Evolutionary conservation across 331 rosid genomes (phyloP).

Genomic region (Phaseolus coccineus): DNA sequence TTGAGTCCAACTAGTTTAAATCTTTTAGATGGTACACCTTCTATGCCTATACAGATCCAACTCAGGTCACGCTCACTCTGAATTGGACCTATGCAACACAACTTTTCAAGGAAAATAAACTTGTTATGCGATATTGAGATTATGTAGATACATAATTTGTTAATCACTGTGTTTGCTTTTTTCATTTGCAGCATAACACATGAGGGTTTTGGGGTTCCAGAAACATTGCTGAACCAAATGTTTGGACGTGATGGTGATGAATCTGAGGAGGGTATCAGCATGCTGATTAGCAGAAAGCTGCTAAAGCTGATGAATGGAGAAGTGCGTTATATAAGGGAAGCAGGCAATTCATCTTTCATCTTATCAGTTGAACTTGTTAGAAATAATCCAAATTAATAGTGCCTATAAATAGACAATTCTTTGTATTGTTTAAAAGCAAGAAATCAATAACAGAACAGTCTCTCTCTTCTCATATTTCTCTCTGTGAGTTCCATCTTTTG

Average conservation of each 20-base stretch:
- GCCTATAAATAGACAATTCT: too few species aligned
- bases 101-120: not conserved
- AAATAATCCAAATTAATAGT: too few species aligned
- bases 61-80: not conserved
- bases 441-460: too few species aligned
- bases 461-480: too few species aligned
- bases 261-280: slow-evolving; percentile 74
- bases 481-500: too few species aligned
- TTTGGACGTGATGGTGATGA: slow-evolving; percentile 63
- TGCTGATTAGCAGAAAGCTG: slow-evolving; percentile 73
- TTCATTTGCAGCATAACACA: slow-evolving; percentile 64
- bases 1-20: not conserved
- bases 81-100: not conserved
- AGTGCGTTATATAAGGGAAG: slow-evolving; percentile 71
- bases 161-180: not conserved
- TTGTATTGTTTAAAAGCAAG: too few species aligned
- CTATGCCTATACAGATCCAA: not conserved
- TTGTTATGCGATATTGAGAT: slow-evolving; percentile 9
- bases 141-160: not conserved
- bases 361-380: slow-evolving; percentile 76
- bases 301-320: slow-evolving; percentile 89
- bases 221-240: slow-evolving; percentile 72
- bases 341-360: slow-evolving; percentile 70
- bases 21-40: not conserved
- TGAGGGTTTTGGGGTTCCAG: slow-evolving; percentile 74